A percentile compares a stretch with the other conserved stretches of the same genome.
phyloP scores from a whole-genome alignment of 2,329 filamentous ascomycete species.

The Fusarium vanettenii region DNA sequence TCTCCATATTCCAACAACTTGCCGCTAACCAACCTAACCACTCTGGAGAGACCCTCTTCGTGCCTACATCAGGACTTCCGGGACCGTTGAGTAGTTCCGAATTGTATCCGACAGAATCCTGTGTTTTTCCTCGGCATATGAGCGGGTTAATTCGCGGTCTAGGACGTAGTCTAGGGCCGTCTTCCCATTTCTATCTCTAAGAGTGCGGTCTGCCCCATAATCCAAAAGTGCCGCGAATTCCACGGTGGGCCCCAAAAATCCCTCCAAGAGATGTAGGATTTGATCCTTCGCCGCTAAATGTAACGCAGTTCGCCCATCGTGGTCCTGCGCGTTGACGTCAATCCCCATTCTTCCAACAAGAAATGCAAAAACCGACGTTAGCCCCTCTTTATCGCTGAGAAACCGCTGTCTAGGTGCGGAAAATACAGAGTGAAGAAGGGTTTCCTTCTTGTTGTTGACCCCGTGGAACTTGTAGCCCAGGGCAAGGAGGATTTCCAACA shows the following conservation, averaged over 20 bases:
- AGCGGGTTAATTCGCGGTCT: too few relatives aligned
- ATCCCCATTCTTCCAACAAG: background rate
- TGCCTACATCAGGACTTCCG: background rate
- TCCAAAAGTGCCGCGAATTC: background rate
- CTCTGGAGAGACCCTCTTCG: background rate
- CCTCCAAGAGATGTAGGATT: background rate
- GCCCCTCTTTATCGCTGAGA: too few relatives aligned
- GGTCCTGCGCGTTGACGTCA: background rate
- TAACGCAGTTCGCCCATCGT: background rate
- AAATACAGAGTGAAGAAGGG: background rate
- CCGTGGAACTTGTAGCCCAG: background rate
- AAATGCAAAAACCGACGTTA: background rate
- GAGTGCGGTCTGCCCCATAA: background rate
- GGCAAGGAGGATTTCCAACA: background rate
- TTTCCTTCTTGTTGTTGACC: background rate
- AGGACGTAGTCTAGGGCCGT: background rate
- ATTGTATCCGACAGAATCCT: accelerated
- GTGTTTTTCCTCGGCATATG: too few relatives aligned
- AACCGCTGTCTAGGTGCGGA: accelerated
- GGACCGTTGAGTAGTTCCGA: background rate
- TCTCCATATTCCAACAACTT: too few relatives aligned
- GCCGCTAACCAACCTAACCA: too few relatives aligned
- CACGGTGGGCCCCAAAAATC: too few relatives aligned
- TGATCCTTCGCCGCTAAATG: background rate
- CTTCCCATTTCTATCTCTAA: background rate